phyloP scores from a whole-genome alignment of 192 early-diverging fungal species.

The Spizellomyces sp. region DNA sequence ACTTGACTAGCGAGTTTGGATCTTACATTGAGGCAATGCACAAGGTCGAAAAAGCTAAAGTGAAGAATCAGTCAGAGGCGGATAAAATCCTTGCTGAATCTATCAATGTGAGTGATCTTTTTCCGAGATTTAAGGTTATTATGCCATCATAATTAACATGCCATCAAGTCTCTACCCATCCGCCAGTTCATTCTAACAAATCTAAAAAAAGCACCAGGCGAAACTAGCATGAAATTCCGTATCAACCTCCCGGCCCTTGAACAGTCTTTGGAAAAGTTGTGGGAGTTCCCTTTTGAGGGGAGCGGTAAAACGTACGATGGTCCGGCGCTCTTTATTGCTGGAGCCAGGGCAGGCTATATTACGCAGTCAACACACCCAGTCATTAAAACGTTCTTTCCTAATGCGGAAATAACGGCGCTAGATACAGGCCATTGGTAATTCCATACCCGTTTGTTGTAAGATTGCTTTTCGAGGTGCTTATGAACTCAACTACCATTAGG shows the following conservation, averaged over 20 bases:
- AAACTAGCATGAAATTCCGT: slow-evolving; percentile 60
- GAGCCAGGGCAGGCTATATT: slow-evolving; percentile 70
- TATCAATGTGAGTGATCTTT: slow-evolving; percentile 29
- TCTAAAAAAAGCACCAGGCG: slow-evolving; percentile 61
- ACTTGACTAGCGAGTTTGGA: slow-evolving; percentile 18
- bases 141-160: neutral
- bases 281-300: slow-evolving; percentile 44
- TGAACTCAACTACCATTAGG: slow-evolving; percentile 10
- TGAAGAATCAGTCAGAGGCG: slow-evolving; percentile 36
- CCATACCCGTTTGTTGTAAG: neutral
- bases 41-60: slow-evolving; percentile 28
- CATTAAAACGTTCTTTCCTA: slow-evolving; percentile 76
- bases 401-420: slow-evolving; percentile 61
- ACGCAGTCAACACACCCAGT: slow-evolving; percentile 47
- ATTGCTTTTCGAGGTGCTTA: neutral
- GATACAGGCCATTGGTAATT: slow-evolving; percentile 88
- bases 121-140: neutral
- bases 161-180: slow-evolving; percentile 29
- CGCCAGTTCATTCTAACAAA: slow-evolving; percentile 88
- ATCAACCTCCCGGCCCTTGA: slow-evolving; percentile 75
- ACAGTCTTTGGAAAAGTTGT: slow-evolving; percentile 29
- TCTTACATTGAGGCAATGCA: slow-evolving; percentile 37
- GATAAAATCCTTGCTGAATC: slow-evolving; percentile 40
- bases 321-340: slow-evolving; percentile 83
- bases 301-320: slow-evolving; percentile 51